Conservation (phyloP, 2,329 filamentous ascomycete species). For the Xylaria sp. region DNA sequence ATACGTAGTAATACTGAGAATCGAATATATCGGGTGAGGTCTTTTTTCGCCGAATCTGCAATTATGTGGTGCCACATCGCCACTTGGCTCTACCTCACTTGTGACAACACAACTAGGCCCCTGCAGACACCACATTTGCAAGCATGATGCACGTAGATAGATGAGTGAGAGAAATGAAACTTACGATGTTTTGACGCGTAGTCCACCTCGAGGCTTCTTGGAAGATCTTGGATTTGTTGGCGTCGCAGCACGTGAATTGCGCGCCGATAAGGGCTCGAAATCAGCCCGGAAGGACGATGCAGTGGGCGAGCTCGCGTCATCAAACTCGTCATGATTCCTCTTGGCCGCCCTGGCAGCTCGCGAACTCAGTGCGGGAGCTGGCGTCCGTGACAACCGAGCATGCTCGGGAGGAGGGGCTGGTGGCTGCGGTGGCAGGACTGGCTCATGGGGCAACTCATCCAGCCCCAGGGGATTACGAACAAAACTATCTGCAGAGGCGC, state of each 20-base stretch:
- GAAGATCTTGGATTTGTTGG: conserved; percentile 64
- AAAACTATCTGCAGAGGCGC: conserved; percentile 43
- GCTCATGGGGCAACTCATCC: conserved; percentile 40
- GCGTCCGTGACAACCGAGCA: conserved; percentile 45
- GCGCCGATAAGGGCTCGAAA: conserved; percentile 56
- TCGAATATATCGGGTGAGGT: conserved; percentile 29
- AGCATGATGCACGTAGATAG: conserved; percentile 29
- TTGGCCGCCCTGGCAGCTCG: conserved; percentile 54
- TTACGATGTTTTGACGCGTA: conserved; percentile 76
- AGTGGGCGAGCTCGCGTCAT: conserved; percentile 64
- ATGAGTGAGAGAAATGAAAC: conserved; percentile 50
- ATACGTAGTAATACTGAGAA: conserved; percentile 30
- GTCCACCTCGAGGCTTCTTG: conserved; percentile 70
- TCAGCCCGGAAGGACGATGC: conserved; percentile 61
- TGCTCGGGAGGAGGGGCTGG: conserved; percentile 41
- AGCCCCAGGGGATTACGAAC: conserved; percentile 41
- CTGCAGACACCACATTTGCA: conserved; percentile 44
- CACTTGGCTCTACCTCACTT: conserved; percentile 46
- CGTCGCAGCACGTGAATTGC: conserved; percentile 69
- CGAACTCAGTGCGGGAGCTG: conserved; percentile 45
- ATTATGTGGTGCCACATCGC: conserved; percentile 50
- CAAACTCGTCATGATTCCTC: conserved; percentile 65
- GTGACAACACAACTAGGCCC: conserved; percentile 44
- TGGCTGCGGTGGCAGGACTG: conserved; percentile 41
- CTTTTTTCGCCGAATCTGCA: conserved; percentile 40